Evolutionary conservation across 1,284 basidiomycete species (phyloP), one percentile per base, ranked within the genome.

Genomic region (Tilletia setariae): DNA sequence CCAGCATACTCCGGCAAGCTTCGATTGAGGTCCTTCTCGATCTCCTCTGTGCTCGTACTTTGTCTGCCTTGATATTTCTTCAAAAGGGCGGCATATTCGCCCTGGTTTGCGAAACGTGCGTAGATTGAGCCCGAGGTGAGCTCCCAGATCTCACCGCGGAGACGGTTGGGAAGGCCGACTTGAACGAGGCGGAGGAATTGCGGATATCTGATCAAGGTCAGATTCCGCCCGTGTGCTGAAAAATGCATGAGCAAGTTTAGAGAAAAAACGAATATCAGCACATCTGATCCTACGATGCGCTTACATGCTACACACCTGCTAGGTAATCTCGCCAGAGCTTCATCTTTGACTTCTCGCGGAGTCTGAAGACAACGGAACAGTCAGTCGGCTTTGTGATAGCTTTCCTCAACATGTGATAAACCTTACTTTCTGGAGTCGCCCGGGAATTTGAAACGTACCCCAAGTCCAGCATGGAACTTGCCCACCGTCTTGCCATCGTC

Each of bases 111-210:
- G 77, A 92, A 94, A 11, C 96, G 92, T 30, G 96, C 88, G 82
- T 90, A 76, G 68, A 98, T 86, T 0, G 94, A 96, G 0, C 96
- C 96, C 7, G 93, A 95, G 32, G 97, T 88, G 1, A 94, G 91
- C 84, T 99, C 96, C 96, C 96, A 99, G 84, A 98, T 90, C 83
- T 98, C 96, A 16, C 96, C 96, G 46, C 96, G 89, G 11, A 99
- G 87, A 25, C 93, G 87, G 78, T 96, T 97, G 0, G 96, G 96
- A 8, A 99, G 86, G 66, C 96, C 96, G 67, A 98, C 96, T 85
- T 98, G 96, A 1, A 98, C 90, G 19, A 99, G 88, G 23, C 96
- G 90, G 47, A 94, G 95, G 82, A 94, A 95, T 82, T 96, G 92
- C 0, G 96, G 96, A 83, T 98, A 98, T 53, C 95, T 90, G 43